phyloP scores from a whole-genome alignment of 805 yeast genomes.

The Starmera dryadoides region DNA sequence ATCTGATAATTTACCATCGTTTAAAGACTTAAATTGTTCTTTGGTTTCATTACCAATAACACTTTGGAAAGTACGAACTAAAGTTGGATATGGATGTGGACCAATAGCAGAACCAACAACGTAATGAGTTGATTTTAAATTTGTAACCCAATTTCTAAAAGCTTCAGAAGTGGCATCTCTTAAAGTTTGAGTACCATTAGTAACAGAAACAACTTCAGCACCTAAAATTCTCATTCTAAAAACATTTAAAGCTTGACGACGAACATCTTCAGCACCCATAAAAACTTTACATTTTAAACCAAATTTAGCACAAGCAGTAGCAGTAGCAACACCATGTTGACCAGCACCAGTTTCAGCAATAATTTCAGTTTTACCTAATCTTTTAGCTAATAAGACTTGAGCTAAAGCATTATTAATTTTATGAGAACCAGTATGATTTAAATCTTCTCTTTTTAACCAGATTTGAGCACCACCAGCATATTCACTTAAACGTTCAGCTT shows the following conservation, averaged over 20 bases:
- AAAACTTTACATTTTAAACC: conserved; percentile 91
- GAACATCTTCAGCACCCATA: conserved; percentile 99
- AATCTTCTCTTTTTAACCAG: conserved; percentile 97
- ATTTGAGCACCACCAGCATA: conserved; percentile 92
- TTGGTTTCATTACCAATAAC: conserved; percentile 94
- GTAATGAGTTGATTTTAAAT: conserved; percentile 81
- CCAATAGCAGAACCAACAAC: conserved; percentile 98
- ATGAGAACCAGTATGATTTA: conserved; percentile 86
- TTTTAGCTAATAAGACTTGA: conserved; percentile 71
- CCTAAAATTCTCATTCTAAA: conserved; percentile 96
- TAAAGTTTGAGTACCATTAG: conserved; percentile 90
- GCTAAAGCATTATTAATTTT: conserved; percentile 82
- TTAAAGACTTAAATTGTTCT: conserved; percentile 75
- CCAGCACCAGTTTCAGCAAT: conserved; percentile 94
- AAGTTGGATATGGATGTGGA: conserved; percentile 97
- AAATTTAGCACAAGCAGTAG: conserved; percentile 87
- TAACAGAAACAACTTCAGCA: conserved; percentile 90
- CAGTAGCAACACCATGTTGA: conserved; percentile 91
- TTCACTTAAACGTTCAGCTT: conserved; percentile 85
- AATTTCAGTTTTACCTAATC: conserved; percentile 69
- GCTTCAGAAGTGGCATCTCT: conserved; percentile 99
- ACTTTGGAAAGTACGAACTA: conserved; percentile 97
- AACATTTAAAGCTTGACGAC: conserved; percentile 96
- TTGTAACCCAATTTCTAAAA: conserved; percentile 89
- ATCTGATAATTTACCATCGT: conserved; percentile 65